Evolutionary conservation across 495 filamentous ascomycete species (phyloP).

Genomic region (Bombardia bombarda): DNA sequence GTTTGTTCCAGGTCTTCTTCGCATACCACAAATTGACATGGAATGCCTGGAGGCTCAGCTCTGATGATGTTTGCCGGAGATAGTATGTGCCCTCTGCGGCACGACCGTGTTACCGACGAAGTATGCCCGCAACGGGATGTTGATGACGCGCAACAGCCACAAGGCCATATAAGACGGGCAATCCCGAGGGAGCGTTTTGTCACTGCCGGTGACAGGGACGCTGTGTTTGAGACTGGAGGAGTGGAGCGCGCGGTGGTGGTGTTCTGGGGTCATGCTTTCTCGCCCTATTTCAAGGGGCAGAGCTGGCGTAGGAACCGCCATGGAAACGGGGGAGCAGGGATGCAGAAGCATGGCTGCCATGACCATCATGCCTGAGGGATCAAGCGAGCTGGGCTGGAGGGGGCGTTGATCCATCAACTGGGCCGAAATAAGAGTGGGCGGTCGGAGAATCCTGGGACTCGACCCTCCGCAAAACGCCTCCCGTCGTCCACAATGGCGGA

Average conservation of each 20-base stretch:
- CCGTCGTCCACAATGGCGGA: too few species aligned
- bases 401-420: background rate
- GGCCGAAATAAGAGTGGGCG: too few species aligned
- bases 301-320: slow-evolving; percentile 2
- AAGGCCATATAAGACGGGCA: slow-evolving; percentile 22
- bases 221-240: background rate
- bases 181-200: slow-evolving; percentile 8
- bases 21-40: background rate
- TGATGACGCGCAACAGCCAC: slow-evolving; percentile 12
- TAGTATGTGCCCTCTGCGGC: slow-evolving; percentile 8
- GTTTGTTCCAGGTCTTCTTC: background rate
- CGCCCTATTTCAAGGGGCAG: slow-evolving; percentile 10
- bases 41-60: background rate
- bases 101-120: slow-evolving; percentile 5
- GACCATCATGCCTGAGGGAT: background rate
- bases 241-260: background rate
- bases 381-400: slow-evolving; percentile 6
- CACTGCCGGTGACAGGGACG: background rate
- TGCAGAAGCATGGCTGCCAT: background rate
- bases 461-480: too few species aligned
- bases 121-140: slow-evolving; percentile 2
- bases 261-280: slow-evolving; percentile 2
- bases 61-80: background rate
- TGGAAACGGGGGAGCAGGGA: slow-evolving; percentile 12
- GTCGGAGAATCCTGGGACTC: too few species aligned